Conservation (phyloP, 2,329 filamentous ascomycete genomes). For the Clarireedia paspali region DNA sequence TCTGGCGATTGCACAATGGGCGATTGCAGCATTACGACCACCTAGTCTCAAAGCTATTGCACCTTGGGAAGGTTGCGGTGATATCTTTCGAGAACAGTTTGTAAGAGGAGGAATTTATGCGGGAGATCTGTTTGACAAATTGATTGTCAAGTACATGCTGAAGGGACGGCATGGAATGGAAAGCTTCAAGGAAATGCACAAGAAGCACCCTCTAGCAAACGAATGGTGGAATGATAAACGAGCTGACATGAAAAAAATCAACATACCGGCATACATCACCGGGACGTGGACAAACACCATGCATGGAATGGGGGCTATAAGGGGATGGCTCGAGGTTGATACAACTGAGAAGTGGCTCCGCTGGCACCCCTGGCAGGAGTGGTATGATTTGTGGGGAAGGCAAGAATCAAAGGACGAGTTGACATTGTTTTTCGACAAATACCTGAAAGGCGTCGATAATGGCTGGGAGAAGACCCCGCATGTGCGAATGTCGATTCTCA, state of each 20-base stretch:
- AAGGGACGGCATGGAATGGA: slow-evolving; percentile 1
- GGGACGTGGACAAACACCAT: slow-evolving; percentile 10
- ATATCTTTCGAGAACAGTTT: slow-evolving; percentile 14
- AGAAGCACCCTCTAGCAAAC: slow-evolving; percentile 4
- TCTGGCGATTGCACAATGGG: slow-evolving; percentile 24
- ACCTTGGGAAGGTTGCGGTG: slow-evolving; percentile 15
- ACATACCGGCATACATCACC: slow-evolving; percentile 12
- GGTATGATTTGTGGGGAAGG: slow-evolving; percentile 36
- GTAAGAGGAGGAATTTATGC: slow-evolving; percentile 11
- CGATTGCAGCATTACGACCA: slow-evolving; percentile 16
- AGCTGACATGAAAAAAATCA: slow-evolving; percentile 8
- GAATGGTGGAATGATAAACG: slow-evolving; percentile 15
- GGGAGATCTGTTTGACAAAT: background rate
- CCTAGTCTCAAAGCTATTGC: slow-evolving; percentile 13
- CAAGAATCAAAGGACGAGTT: slow-evolving; percentile 32
- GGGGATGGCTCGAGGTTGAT: slow-evolving; percentile 5
- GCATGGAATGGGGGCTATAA: background rate
- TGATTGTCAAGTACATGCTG: background rate
- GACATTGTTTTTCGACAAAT: slow-evolving; percentile 38
- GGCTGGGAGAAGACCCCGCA: slow-evolving; percentile 39
- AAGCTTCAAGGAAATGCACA: slow-evolving; percentile 10
- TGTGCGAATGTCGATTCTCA: slow-evolving; percentile 32
- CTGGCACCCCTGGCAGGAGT: slow-evolving; percentile 33
- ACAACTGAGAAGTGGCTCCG: slow-evolving; percentile 10
- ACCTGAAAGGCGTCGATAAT: slow-evolving; percentile 36